These are phyloP conservation scores for Phytophthora tentaculata DNA, from an alignment of 352 stramenopile genomes.

Conservation along the genomic window DNA sequence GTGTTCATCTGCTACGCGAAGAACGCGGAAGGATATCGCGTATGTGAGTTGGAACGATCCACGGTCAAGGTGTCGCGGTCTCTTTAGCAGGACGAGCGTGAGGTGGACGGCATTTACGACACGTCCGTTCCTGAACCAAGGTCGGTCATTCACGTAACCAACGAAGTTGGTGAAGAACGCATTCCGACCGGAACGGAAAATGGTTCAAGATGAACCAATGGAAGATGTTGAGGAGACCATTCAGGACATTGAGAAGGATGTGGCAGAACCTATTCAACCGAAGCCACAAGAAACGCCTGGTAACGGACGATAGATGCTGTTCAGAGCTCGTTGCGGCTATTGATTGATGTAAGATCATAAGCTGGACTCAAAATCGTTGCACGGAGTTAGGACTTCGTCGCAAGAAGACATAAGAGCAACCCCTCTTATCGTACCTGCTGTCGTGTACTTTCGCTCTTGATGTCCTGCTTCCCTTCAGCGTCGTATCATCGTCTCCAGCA, in stretches of 20 bases:
- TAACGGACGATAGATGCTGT: constrained; percentile 7
- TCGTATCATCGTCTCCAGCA: no score
- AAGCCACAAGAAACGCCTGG: constrained; percentile 6
- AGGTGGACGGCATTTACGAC: neutral
- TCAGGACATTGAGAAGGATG: neutral
- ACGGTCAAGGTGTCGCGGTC: neutral
- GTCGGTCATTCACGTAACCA: no score
- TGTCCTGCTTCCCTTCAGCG: no score
- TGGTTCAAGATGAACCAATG: neutral
- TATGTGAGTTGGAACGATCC: no score
- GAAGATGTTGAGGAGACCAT: no score
- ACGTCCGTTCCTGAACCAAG: neutral
- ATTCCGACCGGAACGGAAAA: neutral
- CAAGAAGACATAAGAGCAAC: no score
- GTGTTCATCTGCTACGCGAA: neutral
- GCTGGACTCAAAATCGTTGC: constrained; percentile 16
- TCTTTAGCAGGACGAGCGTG: no score
- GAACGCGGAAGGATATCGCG: neutral
- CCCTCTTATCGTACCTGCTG: no score
- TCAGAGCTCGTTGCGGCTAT: constrained; percentile 9
- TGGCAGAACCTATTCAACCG: no score
- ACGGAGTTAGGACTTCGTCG: constrained; percentile 5
- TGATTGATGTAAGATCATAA: constrained; percentile 10
- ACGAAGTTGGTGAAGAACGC: no score
- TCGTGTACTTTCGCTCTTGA: no score